Conservation (phyloP, 306 rosid species). For the Datisca glomerata region DNA sequence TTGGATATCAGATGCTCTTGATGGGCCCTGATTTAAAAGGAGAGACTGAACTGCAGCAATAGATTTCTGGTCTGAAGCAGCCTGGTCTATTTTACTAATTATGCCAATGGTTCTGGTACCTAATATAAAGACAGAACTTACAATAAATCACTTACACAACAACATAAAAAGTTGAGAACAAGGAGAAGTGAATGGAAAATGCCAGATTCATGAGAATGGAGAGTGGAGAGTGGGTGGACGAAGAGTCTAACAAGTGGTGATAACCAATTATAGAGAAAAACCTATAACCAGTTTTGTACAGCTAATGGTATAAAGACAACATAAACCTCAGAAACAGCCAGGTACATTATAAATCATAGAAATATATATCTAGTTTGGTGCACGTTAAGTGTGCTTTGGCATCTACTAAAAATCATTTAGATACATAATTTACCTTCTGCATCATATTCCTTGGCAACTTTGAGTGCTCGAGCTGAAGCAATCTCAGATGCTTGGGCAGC, state of each 20-base stretch:
- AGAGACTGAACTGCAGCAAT: constrained; percentile 94
- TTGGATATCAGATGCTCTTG: constrained; percentile 69
- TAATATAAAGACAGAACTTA: no score
- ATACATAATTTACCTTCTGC: constrained; percentile 65
- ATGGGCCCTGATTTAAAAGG: constrained; percentile 81
- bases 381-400: no score
- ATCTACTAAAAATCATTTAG: no score
- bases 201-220: constrained; percentile 1
- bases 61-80: constrained; percentile 77
- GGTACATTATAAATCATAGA: no score
- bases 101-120: constrained; percentile 93
- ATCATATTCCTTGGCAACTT: constrained; percentile 75
- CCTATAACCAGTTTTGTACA: no score
- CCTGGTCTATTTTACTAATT: constrained; percentile 93
- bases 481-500: constrained; percentile 90
- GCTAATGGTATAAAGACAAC: no score
- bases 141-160: no score
- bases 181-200: constrained; percentile 11
- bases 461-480: constrained; percentile 79
- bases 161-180: no score
- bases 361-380: no score
- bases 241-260: not conserved
- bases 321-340: no score
- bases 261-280: not conserved
- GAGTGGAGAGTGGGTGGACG: not conserved